These are phyloP conservation scores for Forsythia viridissima DNA, from an alignment of 257 asterid species.

Conservation along the genomic window DNA sequence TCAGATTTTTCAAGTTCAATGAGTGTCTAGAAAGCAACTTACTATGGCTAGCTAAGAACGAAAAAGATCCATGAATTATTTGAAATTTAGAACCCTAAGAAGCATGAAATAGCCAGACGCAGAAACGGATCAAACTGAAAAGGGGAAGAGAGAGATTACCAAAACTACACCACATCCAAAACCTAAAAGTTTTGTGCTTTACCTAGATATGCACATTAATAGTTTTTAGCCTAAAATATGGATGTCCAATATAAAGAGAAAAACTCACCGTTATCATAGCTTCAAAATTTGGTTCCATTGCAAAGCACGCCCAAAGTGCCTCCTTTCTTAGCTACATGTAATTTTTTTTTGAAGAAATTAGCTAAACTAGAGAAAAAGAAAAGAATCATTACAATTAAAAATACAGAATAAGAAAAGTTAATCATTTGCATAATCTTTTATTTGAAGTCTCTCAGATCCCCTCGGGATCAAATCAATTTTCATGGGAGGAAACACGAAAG, in stretches of 20 bases:
- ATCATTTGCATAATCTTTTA: background rate
- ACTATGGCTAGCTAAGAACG: background rate
- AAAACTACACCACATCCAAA: background rate
- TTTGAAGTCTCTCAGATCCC: slow-evolving; percentile 7
- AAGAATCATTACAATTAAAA: slow-evolving; percentile 8
- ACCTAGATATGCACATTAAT: background rate
- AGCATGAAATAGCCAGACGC: background rate
- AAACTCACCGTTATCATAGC: slow-evolving; percentile 82
- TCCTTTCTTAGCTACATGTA: slow-evolving; percentile 82
- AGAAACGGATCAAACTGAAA: background rate
- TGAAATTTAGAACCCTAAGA: background rate
- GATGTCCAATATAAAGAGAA: slow-evolving; percentile 5
- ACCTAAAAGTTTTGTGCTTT: background rate
- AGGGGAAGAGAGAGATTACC: background rate
- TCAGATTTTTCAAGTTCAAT: background rate
- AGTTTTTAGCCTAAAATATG: background rate
- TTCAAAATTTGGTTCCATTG: slow-evolving; percentile 80
- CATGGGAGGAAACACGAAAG: background rate
- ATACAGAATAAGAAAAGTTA: background rate
- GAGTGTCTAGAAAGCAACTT: background rate
- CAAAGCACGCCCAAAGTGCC: slow-evolving; percentile 99
- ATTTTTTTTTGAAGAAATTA: background rate
- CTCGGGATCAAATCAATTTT: background rate
- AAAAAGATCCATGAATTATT: background rate
- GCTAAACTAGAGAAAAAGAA: slow-evolving; percentile 9